These are phyloP conservation scores for Oehlia diaphana DNA, from an alignment of 192 early-diverging fungal species.

Conservation along the genomic window DNA sequence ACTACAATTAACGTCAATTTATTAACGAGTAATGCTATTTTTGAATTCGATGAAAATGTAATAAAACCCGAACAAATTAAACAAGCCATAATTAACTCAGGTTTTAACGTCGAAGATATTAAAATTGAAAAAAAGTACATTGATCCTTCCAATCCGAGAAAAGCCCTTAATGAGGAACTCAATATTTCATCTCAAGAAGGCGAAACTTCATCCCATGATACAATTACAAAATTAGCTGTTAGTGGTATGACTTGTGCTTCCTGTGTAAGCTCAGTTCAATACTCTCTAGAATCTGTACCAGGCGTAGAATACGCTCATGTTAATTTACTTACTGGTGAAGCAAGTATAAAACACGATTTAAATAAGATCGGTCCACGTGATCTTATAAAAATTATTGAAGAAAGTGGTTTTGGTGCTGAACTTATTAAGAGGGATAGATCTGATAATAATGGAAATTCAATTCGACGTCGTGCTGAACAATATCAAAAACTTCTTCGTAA, in stretches of 20 bases:
- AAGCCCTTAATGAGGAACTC: slow-evolving; percentile 40
- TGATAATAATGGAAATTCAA: slow-evolving; percentile 36
- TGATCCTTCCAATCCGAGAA: not conserved
- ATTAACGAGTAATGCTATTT: slow-evolving; percentile 60
- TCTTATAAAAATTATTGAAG: slow-evolving; percentile 58
- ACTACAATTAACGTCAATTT: slow-evolving; percentile 66
- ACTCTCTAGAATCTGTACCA: slow-evolving; percentile 36
- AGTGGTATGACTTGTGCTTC: slow-evolving; percentile 87
- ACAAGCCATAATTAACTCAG: slow-evolving; percentile 66
- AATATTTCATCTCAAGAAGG: slow-evolving; percentile 25
- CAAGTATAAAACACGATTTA: slow-evolving; percentile 53
- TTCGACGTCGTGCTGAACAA: slow-evolving; percentile 49
- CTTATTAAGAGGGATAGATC: slow-evolving; percentile 37
- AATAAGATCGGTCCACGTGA: slow-evolving; percentile 58
- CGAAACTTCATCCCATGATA: slow-evolving; percentile 32
- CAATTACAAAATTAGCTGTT: slow-evolving; percentile 44
- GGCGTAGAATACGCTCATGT: slow-evolving; percentile 52
- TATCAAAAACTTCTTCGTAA: slow-evolving; percentile 36
- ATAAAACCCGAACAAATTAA: slow-evolving; percentile 32
- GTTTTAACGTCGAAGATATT: slow-evolving; percentile 65
- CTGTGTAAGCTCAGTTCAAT: slow-evolving; percentile 76
- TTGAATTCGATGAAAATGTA: slow-evolving; percentile 41
- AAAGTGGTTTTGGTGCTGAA: slow-evolving; percentile 59
- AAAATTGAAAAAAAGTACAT: slow-evolving; percentile 6
- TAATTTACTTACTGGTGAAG: slow-evolving; percentile 52